Percentiles rank a stretch among this genome's conserved stretches.
These are phyloP conservation scores for Saccharomyces jurei DNA, from an alignment of 805 yeast species.

Conservation along the genomic window DNA sequence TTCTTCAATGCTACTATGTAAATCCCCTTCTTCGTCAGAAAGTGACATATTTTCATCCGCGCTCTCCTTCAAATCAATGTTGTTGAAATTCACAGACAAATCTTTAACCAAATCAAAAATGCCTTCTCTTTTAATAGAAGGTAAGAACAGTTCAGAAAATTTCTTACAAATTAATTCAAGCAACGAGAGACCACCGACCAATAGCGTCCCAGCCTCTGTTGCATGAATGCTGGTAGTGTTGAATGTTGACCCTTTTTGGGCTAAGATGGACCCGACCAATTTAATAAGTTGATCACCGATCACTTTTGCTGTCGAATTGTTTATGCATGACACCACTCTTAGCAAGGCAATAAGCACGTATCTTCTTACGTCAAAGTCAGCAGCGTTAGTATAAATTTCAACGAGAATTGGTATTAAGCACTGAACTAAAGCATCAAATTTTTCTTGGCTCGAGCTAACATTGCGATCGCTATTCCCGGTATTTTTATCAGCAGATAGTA, in stretches of 20 bases:
- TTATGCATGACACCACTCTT: constrained; percentile 41
- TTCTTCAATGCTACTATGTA: constrained; percentile 13
- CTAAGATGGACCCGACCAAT: constrained; percentile 51
- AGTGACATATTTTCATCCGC: constrained; percentile 14
- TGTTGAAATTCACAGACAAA: constrained; percentile 6
- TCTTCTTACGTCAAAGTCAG: constrained; percentile 57
- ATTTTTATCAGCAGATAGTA: constrained; percentile 21
- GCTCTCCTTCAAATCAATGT: constrained; percentile 12
- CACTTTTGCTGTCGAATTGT: constrained; percentile 25
- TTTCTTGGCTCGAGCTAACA: constrained; percentile 18
- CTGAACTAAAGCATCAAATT: constrained; percentile 33
- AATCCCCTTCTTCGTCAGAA: constrained; percentile 17
- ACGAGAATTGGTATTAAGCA: constrained; percentile 46
- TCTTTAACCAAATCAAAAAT: constrained; percentile 15
- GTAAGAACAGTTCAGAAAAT: constrained; percentile 38
- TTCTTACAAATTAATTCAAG: constrained; percentile 38
- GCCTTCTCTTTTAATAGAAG: constrained; percentile 63
- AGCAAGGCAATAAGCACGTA: constrained; percentile 46
- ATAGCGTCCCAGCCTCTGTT: constrained; percentile 33
- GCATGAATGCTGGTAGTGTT: constrained; percentile 12
- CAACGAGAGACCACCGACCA: constrained; percentile 46
- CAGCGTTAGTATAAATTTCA: constrained; percentile 62
- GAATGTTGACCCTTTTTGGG: constrained; percentile 39
- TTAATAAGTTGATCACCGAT: constrained; percentile 36
- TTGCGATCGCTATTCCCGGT: constrained; percentile 11